phyloP scores from a whole-genome alignment of 2,329 filamentous ascomycete species.

The Colletotrichum sp. region DNA sequence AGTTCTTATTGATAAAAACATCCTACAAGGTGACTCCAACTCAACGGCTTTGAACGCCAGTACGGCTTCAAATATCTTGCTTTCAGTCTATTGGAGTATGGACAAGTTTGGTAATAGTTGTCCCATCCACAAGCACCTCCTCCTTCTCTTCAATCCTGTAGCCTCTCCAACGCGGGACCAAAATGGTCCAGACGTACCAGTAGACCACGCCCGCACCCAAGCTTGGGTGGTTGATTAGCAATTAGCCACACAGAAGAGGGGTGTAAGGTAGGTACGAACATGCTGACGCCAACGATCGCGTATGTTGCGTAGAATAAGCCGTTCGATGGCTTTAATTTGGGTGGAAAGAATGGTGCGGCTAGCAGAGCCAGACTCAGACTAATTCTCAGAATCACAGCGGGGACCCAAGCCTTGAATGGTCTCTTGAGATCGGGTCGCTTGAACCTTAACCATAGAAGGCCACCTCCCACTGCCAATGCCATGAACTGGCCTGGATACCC shows the following conservation, averaged over 20 bases:
- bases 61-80: neutral
- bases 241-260: neutral
- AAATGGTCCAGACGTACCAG: constrained; percentile 71
- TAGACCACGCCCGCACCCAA: constrained; percentile 65
- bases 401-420: constrained; percentile 70
- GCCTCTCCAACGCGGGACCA: constrained; percentile 62
- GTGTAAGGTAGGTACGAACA: constrained; percentile 46
- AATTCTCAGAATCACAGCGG: constrained; percentile 62
- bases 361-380: constrained; percentile 59
- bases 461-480: constrained; percentile 59
- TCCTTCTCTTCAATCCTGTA: constrained; percentile 68
- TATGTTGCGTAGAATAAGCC: constrained; percentile 60
- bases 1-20: neutral
- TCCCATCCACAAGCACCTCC: constrained; percentile 69
- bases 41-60: neutral
- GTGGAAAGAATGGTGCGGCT: constrained; percentile 67
- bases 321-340: constrained; percentile 48
- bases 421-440: constrained; percentile 64
- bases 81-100: constrained; percentile 19
- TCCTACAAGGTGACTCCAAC: neutral
- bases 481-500: constrained; percentile 70
- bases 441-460: constrained; percentile 65
- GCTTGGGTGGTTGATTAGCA: constrained; percentile 38
- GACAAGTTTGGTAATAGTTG: constrained; percentile 64
- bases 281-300: constrained; percentile 55